phyloP scores from a whole-genome alignment of 176 grass and related monocot genomes.

The Aegilops longissima region DNA sequence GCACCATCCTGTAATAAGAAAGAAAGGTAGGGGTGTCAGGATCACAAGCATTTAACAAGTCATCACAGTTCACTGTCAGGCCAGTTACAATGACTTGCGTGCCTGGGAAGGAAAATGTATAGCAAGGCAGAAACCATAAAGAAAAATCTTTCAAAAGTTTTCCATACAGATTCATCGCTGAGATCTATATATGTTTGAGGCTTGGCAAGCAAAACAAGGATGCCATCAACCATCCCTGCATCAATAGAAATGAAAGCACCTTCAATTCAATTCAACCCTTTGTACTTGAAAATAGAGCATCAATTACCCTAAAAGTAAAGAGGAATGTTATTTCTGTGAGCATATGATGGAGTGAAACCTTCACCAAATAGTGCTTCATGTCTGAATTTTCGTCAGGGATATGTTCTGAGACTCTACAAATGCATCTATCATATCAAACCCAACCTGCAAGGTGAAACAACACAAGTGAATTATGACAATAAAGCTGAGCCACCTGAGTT shows the following conservation, averaged over 20 bases:
- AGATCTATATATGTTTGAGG: slow-evolving; percentile 98
- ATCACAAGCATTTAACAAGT: background rate
- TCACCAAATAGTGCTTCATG: slow-evolving; percentile 71
- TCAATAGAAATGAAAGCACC: slow-evolving; percentile 23
- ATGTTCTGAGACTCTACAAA: slow-evolving; percentile 71
- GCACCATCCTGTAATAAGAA: slow-evolving; percentile 61
- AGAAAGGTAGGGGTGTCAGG: background rate
- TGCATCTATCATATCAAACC: slow-evolving; percentile 91
- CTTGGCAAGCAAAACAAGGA: slow-evolving; percentile 79
- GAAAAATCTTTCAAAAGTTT: background rate
- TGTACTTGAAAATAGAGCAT: background rate
- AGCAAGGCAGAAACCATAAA: background rate
- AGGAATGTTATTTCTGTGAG: background rate
- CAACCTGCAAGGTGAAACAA: slow-evolving; percentile 48
- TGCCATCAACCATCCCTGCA: slow-evolving; percentile 67
- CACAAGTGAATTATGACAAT: background rate
- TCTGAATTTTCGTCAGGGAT: slow-evolving; percentile 56
- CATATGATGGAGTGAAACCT: slow-evolving; percentile 41
- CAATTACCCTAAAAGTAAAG: background rate
- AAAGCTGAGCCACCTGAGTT: background rate
- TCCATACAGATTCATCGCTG: slow-evolving; percentile 88
- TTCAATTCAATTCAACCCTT: background rate
- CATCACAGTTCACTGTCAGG: background rate
- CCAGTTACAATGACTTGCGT: background rate
- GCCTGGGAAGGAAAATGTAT: background rate